These are phyloP conservation scores for Ophiostoma piceae DNA, from an alignment of 2,329 filamentous ascomycete species.

Conservation along the genomic window DNA sequence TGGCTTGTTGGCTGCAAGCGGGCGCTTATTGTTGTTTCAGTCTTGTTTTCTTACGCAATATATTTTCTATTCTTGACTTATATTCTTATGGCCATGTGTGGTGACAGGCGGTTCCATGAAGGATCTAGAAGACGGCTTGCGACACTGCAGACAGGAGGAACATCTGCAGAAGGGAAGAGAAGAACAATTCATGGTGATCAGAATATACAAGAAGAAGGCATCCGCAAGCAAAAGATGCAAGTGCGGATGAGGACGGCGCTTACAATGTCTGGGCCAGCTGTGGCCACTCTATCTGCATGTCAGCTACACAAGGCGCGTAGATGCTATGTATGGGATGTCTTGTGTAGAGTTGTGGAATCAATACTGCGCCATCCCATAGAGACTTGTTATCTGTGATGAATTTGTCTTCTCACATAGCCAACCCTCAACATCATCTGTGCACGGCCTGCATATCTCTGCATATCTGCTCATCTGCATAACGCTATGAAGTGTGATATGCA, in stretches of 20 bases:
- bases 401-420: too few species aligned
- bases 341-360: too few species aligned
- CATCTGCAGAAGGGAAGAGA: neutral
- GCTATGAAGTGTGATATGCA: too few species aligned
- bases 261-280: neutral
- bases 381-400: too few species aligned
- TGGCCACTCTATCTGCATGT: neutral
- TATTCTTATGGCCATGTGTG: neutral
- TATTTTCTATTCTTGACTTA: neutral
- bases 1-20: neutral
- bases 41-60: neutral
- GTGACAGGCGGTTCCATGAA: slow-evolving; percentile 3
- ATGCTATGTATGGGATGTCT: too few species aligned
- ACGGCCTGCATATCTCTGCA: too few species aligned
- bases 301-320: too few species aligned
- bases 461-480: neutral
- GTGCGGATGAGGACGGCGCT: neutral
- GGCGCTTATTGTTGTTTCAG: neutral
- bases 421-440: too few species aligned
- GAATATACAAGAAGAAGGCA: neutral
- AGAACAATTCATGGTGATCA: neutral
- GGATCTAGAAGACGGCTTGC: neutral
- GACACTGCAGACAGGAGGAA: neutral
- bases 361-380: too few species aligned
- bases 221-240: neutral